Evolutionary conservation across 768 basidiomycete genomes (phyloP), one percentile per base, ranked within the genome.

Genomic region (Auricularia sp.): DNA sequence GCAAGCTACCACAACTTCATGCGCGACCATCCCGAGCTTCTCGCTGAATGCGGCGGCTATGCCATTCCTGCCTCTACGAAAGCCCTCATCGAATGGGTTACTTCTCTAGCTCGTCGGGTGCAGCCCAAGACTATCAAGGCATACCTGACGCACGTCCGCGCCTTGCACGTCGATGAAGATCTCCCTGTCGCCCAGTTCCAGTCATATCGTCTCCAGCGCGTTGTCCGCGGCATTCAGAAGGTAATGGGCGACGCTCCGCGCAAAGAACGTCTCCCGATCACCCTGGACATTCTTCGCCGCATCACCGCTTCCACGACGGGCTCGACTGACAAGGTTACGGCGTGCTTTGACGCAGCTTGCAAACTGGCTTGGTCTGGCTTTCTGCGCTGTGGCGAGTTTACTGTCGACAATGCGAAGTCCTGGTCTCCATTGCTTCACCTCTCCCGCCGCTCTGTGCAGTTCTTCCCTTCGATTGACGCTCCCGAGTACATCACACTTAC

Each of bases 221-320:
- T 77, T 36, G 67, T 77, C 51, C 65, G 74, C 0, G 75, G 76
- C 8, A 76, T 76, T 69, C 73, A n/a, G 36, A 61, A 5, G 67
- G 64, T 3, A 70, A 68, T 3, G 69, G 70, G 11, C 1, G 23
- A 23, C 23, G 23, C 23, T 1, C 23, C 23, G 1, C 70, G 69
- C 3, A 70, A 70, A 8, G 74, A 68, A 0, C 68, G 68, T 44
- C 69, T 68, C 3, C 73, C 72, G 14, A 74, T 74, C 63, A 74
- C 73, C 33, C 68, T 67, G 39, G 56, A 62, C 33, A 66, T 71
- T 66, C 71, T 72, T 35, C 61, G 14, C n/a, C 16, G 10, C 16
- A 43, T 43, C 2, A 43, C 42, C 2, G 42, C 42, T 43, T 43
- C 42, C 1, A 43, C 42, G 1, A 18, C 42, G 1, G 42, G 42